Evolutionary conservation across 2,329 filamentous ascomycete genomes (phyloP).

Genomic region (Paraphoma sp.): DNA sequence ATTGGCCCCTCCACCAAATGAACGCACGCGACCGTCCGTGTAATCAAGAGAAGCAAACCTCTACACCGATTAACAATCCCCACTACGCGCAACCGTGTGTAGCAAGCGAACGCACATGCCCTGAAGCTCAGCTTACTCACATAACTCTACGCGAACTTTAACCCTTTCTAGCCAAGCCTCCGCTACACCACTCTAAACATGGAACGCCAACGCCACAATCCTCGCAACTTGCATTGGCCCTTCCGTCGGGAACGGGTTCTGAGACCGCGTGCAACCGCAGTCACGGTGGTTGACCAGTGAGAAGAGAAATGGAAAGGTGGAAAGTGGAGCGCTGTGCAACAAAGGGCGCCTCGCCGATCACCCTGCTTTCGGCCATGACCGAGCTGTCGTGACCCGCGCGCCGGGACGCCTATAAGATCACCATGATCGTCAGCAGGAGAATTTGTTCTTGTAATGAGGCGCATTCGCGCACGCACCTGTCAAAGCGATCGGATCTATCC

Average conservation of each 20-base stretch:
- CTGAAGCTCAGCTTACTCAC: slow-evolving; percentile 2
- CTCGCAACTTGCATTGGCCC: background rate
- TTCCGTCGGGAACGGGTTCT: background rate
- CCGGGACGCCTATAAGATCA: slow-evolving; percentile 2
- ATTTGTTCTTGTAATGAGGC: no score
- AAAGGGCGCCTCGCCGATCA: background rate
- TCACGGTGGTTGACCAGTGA: background rate
- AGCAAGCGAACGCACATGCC: background rate
- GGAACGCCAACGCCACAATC: background rate
- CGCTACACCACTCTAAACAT: background rate
- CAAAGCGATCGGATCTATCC: no score
- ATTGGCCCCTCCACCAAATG: no score
- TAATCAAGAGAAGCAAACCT: background rate
- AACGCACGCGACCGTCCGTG: no score
- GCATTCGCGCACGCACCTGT: no score
- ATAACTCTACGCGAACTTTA: background rate
- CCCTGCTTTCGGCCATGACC: slow-evolving; percentile 1
- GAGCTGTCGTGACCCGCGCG: slow-evolving; percentile 4
- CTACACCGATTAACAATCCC: background rate
- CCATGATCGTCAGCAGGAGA: background rate
- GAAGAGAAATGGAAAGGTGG: no score
- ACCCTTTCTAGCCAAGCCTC: background rate
- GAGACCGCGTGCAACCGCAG: background rate
- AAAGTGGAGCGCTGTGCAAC: background rate
- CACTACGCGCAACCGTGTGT: background rate